Conservation (phyloP, 2,329 filamentous ascomycete species). For the Alternaria gaisen region DNA sequence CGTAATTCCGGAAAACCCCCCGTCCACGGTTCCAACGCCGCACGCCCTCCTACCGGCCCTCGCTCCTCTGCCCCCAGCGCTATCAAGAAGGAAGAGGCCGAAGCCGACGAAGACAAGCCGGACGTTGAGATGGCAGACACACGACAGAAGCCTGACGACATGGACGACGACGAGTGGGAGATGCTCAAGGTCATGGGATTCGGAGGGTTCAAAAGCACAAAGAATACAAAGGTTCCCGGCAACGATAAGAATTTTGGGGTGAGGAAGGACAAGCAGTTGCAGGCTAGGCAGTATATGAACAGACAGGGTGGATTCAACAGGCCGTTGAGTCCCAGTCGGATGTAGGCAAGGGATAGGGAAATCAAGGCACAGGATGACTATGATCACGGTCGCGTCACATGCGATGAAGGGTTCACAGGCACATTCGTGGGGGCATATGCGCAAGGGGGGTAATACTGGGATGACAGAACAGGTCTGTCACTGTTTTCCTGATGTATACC, state of each 20-base stretch:
- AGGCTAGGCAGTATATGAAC: slow-evolving; percentile 98
- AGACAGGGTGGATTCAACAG: slow-evolving; percentile 82
- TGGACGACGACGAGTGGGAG: slow-evolving; percentile 72
- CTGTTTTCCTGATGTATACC: no score
- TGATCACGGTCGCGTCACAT: no score
- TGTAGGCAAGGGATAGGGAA: background rate
- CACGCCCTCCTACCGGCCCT: slow-evolving; percentile 20
- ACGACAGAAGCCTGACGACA: slow-evolving; percentile 46
- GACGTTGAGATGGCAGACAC: slow-evolving; percentile 43
- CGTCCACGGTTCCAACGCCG: slow-evolving; percentile 11
- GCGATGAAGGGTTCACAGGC: background rate
- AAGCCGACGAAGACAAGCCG: slow-evolving; percentile 21
- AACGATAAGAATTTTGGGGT: slow-evolving; percentile 82
- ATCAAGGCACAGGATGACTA: no score
- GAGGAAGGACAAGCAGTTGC: slow-evolving; percentile 89
- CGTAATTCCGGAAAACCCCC: slow-evolving; percentile 23
- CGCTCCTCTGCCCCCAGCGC: slow-evolving; percentile 12
- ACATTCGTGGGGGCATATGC: no score
- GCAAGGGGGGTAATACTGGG: no score
- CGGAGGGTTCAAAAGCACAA: slow-evolving; percentile 82
- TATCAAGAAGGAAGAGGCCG: slow-evolving; percentile 14
- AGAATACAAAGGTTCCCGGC: slow-evolving; percentile 85
- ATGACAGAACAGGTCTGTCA: no score
- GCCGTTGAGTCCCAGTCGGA: slow-evolving; percentile 64
- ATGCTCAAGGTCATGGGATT: slow-evolving; percentile 95